A percentile compares a stretch with the other conserved stretches of the same genome.
Evolutionary conservation across 108 stramenopile species (phyloP).

Genomic region (Nitzschia sp.): DNA sequence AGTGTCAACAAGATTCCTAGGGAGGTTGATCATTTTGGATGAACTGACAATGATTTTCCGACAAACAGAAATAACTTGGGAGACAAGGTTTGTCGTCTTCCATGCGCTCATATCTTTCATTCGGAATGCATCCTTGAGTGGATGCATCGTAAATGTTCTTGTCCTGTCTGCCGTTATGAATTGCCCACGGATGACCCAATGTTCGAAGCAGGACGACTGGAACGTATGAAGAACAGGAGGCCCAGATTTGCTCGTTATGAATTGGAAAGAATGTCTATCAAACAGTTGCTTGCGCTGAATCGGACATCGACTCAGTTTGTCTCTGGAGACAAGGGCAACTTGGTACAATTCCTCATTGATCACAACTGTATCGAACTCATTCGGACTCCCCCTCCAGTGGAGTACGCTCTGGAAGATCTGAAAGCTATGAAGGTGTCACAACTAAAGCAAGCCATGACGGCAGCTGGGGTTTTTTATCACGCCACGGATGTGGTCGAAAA

Average conservation of each 20-base stretch:
- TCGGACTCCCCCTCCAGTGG: slow-evolving; percentile 51
- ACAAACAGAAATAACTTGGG: slow-evolving; percentile 28
- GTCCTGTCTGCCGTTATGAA: slow-evolving; percentile 68
- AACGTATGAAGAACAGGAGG: slow-evolving; percentile 64
- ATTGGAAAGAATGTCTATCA: slow-evolving; percentile 51
- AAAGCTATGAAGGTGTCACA: slow-evolving; percentile 41
- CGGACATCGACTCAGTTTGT: slow-evolving; percentile 4
- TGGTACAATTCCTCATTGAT: slow-evolving; percentile 42
- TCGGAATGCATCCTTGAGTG: slow-evolving; percentile 51
- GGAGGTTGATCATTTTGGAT: background rate
- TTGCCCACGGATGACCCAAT: slow-evolving; percentile 63
- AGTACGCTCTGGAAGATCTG: slow-evolving; percentile 35
- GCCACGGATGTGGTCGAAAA: slow-evolving; percentile 70
- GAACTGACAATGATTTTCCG: background rate
- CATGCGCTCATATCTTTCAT: slow-evolving; percentile 77
- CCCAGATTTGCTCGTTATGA: slow-evolving; percentile 65
- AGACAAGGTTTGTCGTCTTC: slow-evolving; percentile 50
- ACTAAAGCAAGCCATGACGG: slow-evolving; percentile 48
- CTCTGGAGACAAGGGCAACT: slow-evolving; percentile 47
- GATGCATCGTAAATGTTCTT: slow-evolving; percentile 73
- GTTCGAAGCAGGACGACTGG: slow-evolving; percentile 67
- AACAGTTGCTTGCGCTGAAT: slow-evolving; percentile 41
- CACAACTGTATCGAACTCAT: slow-evolving; percentile 50
- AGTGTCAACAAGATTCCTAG: slow-evolving; percentile 4
- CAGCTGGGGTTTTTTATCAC: slow-evolving; percentile 64